Conservation (phyloP, 352 stramenopile genomes). For the Phytophthora kernoviae region DNA sequence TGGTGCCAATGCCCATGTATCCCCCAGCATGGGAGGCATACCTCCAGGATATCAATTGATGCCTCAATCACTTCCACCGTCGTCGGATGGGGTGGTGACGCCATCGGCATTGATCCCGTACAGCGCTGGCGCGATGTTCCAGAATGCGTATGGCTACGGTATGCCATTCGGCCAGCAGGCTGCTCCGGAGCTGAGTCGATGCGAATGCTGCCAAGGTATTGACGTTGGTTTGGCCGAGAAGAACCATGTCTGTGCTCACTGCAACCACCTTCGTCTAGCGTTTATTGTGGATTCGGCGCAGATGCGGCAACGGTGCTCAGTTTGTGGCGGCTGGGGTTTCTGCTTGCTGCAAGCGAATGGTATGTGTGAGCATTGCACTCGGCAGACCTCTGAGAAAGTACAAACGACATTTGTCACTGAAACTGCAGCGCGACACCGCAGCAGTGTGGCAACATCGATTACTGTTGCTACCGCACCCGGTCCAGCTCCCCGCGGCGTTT, state of each 20-base stretch:
- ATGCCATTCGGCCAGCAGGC: conserved; percentile 22
- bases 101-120: conserved; percentile 46
- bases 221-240: conserved; percentile 69
- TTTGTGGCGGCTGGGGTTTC: conserved; percentile 64
- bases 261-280: conserved; percentile 66
- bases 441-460: conserved; percentile 9
- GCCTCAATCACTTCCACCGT: conserved; percentile 22
- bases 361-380: conserved; percentile 61
- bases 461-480: not conserved
- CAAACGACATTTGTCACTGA: conserved; percentile 8
- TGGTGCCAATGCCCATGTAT: conserved; percentile 39
- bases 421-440: conserved; percentile 6
- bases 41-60: conserved; percentile 30
- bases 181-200: conserved; percentile 45
- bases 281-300: conserved; percentile 75
- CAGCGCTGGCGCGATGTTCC: conserved; percentile 19
- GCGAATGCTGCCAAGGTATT: conserved; percentile 54
- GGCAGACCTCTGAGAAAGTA: conserved; percentile 26
- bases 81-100: conserved; percentile 18
- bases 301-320: conserved; percentile 54
- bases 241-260: conserved; percentile 72
- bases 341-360: conserved; percentile 52
- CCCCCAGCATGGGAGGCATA: conserved; percentile 19
- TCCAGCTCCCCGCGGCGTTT: conserved; percentile 9
- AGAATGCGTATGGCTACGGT: conserved; percentile 16